Base-by-base conservation (phyloP, 495 filamentous ascomycete species). In the Penicillium paxilli region DNA sequence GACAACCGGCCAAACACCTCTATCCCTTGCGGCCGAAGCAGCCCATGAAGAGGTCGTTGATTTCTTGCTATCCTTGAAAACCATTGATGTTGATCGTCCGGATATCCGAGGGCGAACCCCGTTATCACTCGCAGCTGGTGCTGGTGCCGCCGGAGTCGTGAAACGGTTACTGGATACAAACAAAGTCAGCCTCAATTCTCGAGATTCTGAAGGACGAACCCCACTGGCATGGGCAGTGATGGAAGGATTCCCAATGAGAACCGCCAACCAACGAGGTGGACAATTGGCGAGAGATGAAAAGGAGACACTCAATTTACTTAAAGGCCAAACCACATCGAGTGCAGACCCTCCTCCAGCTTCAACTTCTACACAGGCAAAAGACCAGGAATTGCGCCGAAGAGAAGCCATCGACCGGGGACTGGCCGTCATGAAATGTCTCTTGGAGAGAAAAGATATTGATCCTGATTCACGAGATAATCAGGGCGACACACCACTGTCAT, bases 341-440 rank as follows among this genome's bases (percentile, higher is more conserved):
- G 33, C 33, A 37, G 6, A 37, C 6, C 33, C n/a, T 4, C 17
- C 17, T 6, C 16, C 26, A 28, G 5, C 21, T 45, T 23, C 17
- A 30, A 46, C 10, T 16, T 33, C 6, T 37, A 37, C 10, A 5
- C 33, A 37, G 4, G 4, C 14, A 11, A 37, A 37, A 37, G 33
- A 37, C 6, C 33, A 11, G 14, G 33, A 37, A 16, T 3, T 8
- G 24, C 21, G 44, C 17, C 23, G 38, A 21, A 28, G 23, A 25
- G 32, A 45, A 14, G 20, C 44, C 20, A 23, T 45, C 8, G 20
- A 45, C 4, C 50, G 38, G 11, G 33, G 41, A 19, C 44, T 46
- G 20, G 46, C 26, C 21, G 37, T 55, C 8, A 19, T 55, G 17
- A 25, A 55, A 12, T 44, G 47, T n/a, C 45, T 55, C 11, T 45